Evolutionary conservation across 1,139 yeast genomes (phyloP), one percentile per base, ranked within the genome.

Genomic region (Komagataea norvegica): DNA sequence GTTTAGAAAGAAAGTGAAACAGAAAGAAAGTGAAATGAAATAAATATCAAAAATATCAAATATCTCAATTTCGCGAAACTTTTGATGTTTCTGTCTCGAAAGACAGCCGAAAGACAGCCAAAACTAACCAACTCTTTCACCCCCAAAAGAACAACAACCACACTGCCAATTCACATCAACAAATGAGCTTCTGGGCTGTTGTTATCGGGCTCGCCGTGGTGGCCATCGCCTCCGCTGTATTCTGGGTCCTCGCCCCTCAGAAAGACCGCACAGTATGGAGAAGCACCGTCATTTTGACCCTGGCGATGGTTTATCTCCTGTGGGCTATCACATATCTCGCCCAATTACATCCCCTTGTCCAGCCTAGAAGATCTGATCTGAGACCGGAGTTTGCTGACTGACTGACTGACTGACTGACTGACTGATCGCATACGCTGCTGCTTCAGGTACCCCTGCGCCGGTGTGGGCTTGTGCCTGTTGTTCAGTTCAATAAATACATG

Each of bases 271-370:
- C 78, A 65, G 96, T 89, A 31, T 88, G 95, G 93, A 77, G 96
- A 65, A 84, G 95, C 39, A 85, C 96, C 10, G 77, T 88, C 34
- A 79, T 82, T 38, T 70, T 89, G 48, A 76, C 89, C 4, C 62
- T 89, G 56, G 79, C 94, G 17, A 84, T 88, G 95, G 83, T 88
- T 69, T 88, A 74, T 60, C 70, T 88, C 56, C 85, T 88, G 95
- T 87, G 96, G 96, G 96, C 95, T 21, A 79, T 86, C 50, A 86
- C 96, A 7, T 86, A 84, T 55, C 64, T 86, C 48, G 59, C 64
- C 25, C 93, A 83, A 55, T 65, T 83, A 42, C 91, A 83, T 59
- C 93, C 93, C n/a, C 67, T 83, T 54, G 87, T 81, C 38, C 83
- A 74, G 21, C 93, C 93, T 32, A 79, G 81, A 59, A 76, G 91